A percentile compares a stretch with the other conserved stretches of the same genome.
Evolutionary conservation across 2,329 filamentous ascomycete genomes (phyloP).

Genomic region (Talaromyces sp.): DNA sequence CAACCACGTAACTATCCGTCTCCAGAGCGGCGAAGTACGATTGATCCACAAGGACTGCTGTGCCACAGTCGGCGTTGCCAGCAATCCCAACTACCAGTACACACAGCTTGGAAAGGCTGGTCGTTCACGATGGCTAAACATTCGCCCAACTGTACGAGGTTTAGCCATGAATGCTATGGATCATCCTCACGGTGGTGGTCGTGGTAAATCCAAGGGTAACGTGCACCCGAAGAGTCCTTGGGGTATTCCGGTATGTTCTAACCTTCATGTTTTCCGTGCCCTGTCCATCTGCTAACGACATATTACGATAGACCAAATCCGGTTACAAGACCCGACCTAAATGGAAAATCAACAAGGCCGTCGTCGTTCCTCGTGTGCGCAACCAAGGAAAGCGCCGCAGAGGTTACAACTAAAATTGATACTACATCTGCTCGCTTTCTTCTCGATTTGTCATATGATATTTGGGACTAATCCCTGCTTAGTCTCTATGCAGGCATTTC

Average conservation of each 20-base stretch:
- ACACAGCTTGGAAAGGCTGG: slow-evolving; percentile 91
- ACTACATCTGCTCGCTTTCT: neutral
- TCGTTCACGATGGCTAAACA: slow-evolving; percentile 87
- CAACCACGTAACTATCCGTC: slow-evolving; percentile 74
- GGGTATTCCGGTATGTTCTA: slow-evolving; percentile 78
- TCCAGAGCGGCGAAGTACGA: slow-evolving; percentile 91
- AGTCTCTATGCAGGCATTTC: neutral
- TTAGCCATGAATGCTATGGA: slow-evolving; percentile 98
- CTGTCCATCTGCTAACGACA: slow-evolving; percentile 16
- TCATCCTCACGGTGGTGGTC: slow-evolving; percentile 97
- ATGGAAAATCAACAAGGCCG: slow-evolving; percentile 85
- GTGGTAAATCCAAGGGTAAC: slow-evolving; percentile 99
- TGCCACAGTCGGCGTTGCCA: slow-evolving; percentile 88
- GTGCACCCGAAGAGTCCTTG: slow-evolving; percentile 91
- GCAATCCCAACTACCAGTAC: slow-evolving; percentile 90
- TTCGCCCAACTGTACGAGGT: slow-evolving; percentile 92
- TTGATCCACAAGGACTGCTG: slow-evolving; percentile 88
- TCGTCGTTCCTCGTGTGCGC: slow-evolving; percentile 76
- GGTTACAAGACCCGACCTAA: slow-evolving; percentile 85
- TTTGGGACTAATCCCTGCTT: neutral
- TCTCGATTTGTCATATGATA: neutral
- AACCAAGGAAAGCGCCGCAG: slow-evolving; percentile 86
- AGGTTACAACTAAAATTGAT: slow-evolving; percentile 52
- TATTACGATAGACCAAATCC: slow-evolving; percentile 47
- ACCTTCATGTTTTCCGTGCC: slow-evolving; percentile 2